Base-by-base conservation (phyloP, 2,329 filamentous ascomycete species). In the Hypoxylon sp. region DNA sequence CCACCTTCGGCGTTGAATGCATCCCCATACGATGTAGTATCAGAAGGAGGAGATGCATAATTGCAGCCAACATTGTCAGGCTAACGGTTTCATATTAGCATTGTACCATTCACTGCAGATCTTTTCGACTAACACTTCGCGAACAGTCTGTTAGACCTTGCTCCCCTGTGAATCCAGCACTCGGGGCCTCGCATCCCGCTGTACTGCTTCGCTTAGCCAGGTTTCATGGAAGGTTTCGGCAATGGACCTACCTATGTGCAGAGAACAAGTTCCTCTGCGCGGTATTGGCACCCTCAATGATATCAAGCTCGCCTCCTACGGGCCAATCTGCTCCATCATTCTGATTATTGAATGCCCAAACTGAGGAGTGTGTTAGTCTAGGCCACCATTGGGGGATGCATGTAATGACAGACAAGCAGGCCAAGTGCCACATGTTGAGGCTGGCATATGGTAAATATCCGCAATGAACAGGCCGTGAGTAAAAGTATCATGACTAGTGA, bases 381-480 rank as follows among this genome's bases (percentile, higher is more conserved):
- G 31, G 6, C 17, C 22, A 5, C 22, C 57, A 9, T 46, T 46
- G 47, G 62, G 22, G 4, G 22, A n/a, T 10, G 37, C 4, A 22
- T 13, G 3, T 19, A 13, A 14, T 37, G 17, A 79, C 81, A 78
- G 81, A 89, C 86, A 92, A 79, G 91, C 89, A 59, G 92, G 91
- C 91, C 92, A 94, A 22, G 88, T 85, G 22, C 92, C 92, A 71
- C 92, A 94, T 55, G 87, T 82, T 1, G 89, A 88, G 1, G 84
- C 85, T 2, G 92, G 91, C 90, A 94, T 94, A 73, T 94, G 91
- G 17, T 84, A 83, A 57, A 94, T 86, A 76, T 94, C 92, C 22
- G 91, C 84, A 54, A 94, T 89, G 73, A 94, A 88, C 9, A 94
- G 85, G 0, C 90, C 91, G 71, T 90, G 84, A 31, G 84, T 87